phyloP scores from a whole-genome alignment of 2,329 filamentous ascomycete genomes.

The Stachybotrys chartarum region DNA sequence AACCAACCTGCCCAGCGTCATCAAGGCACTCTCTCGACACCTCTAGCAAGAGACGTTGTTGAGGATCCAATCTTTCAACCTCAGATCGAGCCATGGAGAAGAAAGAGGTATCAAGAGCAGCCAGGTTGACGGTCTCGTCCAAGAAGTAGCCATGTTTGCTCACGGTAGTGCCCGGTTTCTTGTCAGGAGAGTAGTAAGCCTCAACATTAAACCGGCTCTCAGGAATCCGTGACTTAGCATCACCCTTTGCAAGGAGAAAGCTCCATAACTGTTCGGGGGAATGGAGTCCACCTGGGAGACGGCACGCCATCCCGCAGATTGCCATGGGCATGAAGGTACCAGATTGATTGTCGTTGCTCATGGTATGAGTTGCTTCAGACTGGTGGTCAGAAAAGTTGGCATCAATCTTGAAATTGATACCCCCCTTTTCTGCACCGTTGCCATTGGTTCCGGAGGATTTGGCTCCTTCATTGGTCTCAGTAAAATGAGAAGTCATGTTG shows the following conservation, averaged over 20 bases:
- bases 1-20: constrained; percentile 1
- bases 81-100: constrained; percentile 1
- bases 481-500: too few species aligned
- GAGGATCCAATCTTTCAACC: constrained; percentile 14
- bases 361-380: too few species aligned
- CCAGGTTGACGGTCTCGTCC: constrained; percentile 1
- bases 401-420: too few species aligned
- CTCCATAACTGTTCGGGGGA: constrained; percentile 5
- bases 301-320: constrained; percentile 8
- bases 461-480: too few species aligned
- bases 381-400: too few species aligned
- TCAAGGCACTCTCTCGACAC: constrained; percentile 17
- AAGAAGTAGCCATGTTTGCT: constrained; percentile 8
- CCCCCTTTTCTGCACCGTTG: too few species aligned
- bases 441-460: too few species aligned
- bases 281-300: constrained; percentile 6
- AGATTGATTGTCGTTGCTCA: too few species aligned
- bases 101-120: not conserved
- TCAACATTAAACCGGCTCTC: constrained; percentile 7
- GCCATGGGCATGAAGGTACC: not conserved
- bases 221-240: constrained; percentile 5
- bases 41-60: constrained; percentile 20
- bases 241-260: constrained; percentile 4
- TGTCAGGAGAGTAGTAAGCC: constrained; percentile 2
- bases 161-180: constrained; percentile 1